Percentiles rank a stretch among this genome's conserved stretches.
phyloP scores from a whole-genome alignment of 768 basidiomycete species.

The Leccinum aurantiacum region DNA sequence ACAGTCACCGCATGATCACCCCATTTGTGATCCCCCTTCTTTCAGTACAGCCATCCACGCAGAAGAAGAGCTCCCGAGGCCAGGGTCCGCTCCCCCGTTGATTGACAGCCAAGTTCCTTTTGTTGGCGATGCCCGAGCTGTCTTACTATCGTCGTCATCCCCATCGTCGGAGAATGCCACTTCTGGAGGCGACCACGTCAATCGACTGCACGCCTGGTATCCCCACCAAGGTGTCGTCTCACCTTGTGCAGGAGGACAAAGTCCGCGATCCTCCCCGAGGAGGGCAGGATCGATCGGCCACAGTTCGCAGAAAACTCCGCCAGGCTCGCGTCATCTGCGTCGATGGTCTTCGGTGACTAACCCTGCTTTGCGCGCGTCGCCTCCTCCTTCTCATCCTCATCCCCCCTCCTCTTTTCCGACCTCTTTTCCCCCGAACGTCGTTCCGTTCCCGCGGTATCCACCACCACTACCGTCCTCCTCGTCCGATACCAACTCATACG shows the following conservation, averaged over 20 bases:
- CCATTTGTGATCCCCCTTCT: conserved; percentile 27
- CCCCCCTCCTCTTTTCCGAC: conserved; percentile 8
- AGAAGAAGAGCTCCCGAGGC: conserved; percentile 25
- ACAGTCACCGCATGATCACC: conserved; percentile 31
- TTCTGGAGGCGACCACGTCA: conserved; percentile 16
- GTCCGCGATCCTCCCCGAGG: conserved; percentile 34
- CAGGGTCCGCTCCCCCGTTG: conserved; percentile 32
- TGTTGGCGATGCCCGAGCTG: conserved; percentile 28
- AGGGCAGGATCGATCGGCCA: conserved; percentile 34
- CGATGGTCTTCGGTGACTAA: conserved; percentile 34
- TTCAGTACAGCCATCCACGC: conserved; percentile 25
- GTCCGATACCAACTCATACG: conserved; percentile 10
- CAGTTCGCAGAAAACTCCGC: conserved; percentile 30
- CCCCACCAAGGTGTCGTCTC: conserved; percentile 10
- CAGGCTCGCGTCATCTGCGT: conserved; percentile 29
- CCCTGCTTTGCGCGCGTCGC: conserved; percentile 24
- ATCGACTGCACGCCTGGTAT: conserved; percentile 23
- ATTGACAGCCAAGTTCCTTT: conserved; percentile 31
- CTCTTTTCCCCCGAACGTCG: conserved; percentile 8
- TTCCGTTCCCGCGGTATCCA: conserved; percentile 24
- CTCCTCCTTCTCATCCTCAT: conserved; percentile 4
- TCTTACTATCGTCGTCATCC: conserved; percentile 11
- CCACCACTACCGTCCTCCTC: conserved; percentile 3
- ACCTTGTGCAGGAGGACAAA: conserved; percentile 23
- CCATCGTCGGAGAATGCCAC: conserved; percentile 12